Percentiles rank a stretch among this genome's conserved stretches.
Conservation (phyloP, 2,329 filamentous ascomycete species). For the Paecilomyces sp. region DNA sequence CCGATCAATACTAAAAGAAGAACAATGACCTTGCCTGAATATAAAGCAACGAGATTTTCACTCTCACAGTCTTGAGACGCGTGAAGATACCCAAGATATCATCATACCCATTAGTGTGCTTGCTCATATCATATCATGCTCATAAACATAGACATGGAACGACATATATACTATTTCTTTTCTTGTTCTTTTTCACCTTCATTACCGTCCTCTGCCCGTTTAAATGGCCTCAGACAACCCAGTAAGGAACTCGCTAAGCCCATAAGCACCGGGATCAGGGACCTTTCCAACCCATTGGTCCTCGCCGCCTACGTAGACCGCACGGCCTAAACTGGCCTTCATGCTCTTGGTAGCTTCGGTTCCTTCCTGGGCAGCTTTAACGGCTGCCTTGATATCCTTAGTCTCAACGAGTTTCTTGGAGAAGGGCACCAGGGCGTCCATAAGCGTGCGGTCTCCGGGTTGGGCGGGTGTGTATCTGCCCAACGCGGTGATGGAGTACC, state of each 20-base stretch:
- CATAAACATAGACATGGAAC: neutral
- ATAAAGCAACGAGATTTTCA: too few relatives aligned
- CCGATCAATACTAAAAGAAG: too few relatives aligned
- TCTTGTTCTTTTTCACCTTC: neutral
- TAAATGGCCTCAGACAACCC: slow-evolving; percentile 58
- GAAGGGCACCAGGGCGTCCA: slow-evolving; percentile 87
- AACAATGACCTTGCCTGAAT: too few relatives aligned
- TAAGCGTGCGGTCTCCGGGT: slow-evolving; percentile 79
- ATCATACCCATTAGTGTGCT: too few relatives aligned
- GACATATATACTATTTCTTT: neutral
- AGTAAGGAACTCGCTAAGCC: slow-evolving; percentile 76
- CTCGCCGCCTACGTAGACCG: slow-evolving; percentile 71
- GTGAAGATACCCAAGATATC: too few relatives aligned
- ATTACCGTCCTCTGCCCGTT: neutral
- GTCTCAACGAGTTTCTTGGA: slow-evolving; percentile 62
- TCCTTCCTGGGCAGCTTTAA: slow-evolving; percentile 65
- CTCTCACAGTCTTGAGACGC: too few relatives aligned
- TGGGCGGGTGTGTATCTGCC: slow-evolving; percentile 81
- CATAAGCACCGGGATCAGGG: slow-evolving; percentile 66
- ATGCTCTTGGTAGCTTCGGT: slow-evolving; percentile 85
- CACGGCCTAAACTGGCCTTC: slow-evolving; percentile 77
- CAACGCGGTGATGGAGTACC: slow-evolving; percentile 63
- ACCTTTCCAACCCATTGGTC: slow-evolving; percentile 60
- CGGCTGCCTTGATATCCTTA: slow-evolving; percentile 63
- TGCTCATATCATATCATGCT: too few relatives aligned